These are phyloP conservation scores for Spinellus fusiger DNA, from an alignment of 192 early-diverging fungal genomes.

Conservation along the genomic window DNA sequence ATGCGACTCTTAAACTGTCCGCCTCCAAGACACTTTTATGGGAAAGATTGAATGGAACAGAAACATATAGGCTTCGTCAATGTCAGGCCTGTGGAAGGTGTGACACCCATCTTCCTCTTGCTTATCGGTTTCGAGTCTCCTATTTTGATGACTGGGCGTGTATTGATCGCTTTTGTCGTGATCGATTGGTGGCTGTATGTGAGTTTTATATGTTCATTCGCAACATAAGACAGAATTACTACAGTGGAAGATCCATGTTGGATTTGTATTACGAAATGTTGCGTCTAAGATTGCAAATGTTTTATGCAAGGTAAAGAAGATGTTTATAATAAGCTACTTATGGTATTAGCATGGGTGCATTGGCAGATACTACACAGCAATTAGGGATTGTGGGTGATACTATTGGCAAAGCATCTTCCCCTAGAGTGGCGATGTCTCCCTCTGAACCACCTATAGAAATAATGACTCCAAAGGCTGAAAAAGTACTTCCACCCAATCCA, in stretches of 20 bases:
- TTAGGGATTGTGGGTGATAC: conserved; percentile 44
- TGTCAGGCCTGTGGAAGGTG: conserved; percentile 51
- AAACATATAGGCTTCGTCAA: conserved; percentile 30
- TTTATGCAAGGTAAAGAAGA: conserved; percentile 53
- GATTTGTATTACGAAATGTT: conserved; percentile 86
- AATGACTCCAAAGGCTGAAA: too few relatives aligned
- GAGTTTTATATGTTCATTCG: conserved; percentile 95
- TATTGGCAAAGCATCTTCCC: conserved; percentile 9
- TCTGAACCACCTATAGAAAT: not conserved
- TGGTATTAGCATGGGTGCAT: conserved; percentile 18
- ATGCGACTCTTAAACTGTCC: conserved; percentile 46
- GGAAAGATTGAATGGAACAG: conserved; percentile 40
- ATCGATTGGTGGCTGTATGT: conserved; percentile 84
- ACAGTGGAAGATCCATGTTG: conserved; percentile 59
- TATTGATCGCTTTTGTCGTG: conserved; percentile 82
- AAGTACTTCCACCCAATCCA: too few relatives aligned
- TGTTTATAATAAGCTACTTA: not conserved
- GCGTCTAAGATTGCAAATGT: conserved; percentile 91
- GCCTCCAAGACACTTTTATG: conserved; percentile 46
- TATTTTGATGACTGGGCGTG: conserved; percentile 70
- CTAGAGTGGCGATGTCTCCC: conserved; percentile 32
- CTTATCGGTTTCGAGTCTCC: conserved; percentile 68
- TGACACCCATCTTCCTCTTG: conserved; percentile 34
- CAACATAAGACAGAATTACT: conserved; percentile 83
- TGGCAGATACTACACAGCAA: conserved; percentile 15